phyloP scores from a whole-genome alignment of 495 filamentous ascomycete genomes.

The Podospora pseudocomata region DNA sequence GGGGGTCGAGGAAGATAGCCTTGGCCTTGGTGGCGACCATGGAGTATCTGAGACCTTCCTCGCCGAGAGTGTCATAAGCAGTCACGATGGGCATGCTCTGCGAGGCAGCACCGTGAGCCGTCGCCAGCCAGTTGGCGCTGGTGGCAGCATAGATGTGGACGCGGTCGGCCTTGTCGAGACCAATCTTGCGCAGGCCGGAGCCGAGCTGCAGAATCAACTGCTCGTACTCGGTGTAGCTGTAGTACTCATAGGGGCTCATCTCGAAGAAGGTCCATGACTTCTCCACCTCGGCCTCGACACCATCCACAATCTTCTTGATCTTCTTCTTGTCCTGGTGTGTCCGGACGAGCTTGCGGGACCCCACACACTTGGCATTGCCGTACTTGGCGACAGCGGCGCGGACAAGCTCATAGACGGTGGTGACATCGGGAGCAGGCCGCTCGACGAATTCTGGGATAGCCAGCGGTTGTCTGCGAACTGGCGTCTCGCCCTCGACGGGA shows the following conservation, averaged over 20 bases:
- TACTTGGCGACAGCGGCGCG: conserved; percentile 71
- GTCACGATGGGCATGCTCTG: conserved; percentile 64
- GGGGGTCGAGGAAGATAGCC: conserved; percentile 86
- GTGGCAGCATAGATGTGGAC: conserved; percentile 91
- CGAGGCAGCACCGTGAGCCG: conserved; percentile 50
- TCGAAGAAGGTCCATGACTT: conserved; percentile 98
- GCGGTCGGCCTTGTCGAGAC: conserved; percentile 66
- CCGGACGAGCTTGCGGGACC: conserved; percentile 73
- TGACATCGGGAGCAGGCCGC: conserved; percentile 59
- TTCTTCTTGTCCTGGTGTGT: conserved; percentile 92
- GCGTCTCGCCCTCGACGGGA: conserved; percentile 80
- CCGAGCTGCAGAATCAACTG: conserved; percentile 69
- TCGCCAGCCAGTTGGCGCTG: conserved; percentile 75
- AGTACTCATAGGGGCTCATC: conserved; percentile 80
- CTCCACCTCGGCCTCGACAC: conserved; percentile 80
- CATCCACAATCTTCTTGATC: conserved; percentile 93
- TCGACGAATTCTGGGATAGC: conserved; percentile 66
- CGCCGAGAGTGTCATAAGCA: conserved; percentile 84
- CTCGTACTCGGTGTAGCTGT: conserved; percentile 87
- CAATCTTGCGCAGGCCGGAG: conserved; percentile 73
- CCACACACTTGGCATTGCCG: conserved; percentile 85
- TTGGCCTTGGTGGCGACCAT: conserved; percentile 81
- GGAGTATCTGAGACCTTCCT: conserved; percentile 89
- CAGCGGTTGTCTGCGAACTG: conserved; percentile 74
- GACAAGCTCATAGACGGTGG: conserved; percentile 85